A percentile compares a stretch with the other conserved stretches of the same genome.
phyloP scores from a whole-genome alignment of 2,329 filamentous ascomycete genomes.

The Alternaria arborescens region DNA sequence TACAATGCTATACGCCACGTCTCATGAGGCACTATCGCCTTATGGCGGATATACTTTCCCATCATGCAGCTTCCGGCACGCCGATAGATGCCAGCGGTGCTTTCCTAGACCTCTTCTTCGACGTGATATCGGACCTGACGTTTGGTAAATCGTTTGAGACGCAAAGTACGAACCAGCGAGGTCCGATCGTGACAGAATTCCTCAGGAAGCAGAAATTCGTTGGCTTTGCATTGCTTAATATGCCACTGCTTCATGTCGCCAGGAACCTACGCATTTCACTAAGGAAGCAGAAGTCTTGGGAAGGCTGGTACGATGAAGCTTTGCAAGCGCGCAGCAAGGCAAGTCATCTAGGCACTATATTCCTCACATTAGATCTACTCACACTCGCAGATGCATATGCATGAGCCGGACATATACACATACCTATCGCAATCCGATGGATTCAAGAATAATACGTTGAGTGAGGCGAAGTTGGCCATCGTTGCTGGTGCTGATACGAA shows the following conservation, averaged over 20 bases:
- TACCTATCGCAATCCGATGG: constrained; percentile 18
- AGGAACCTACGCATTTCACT: background rate
- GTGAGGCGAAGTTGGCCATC: constrained; percentile 24
- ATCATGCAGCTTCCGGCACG: no score
- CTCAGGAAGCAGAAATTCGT: no score
- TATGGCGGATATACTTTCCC: no score
- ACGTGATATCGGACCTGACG: no score
- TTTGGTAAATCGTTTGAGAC: no score
- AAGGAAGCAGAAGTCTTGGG: constrained; percentile 5
- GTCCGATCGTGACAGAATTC: no score
- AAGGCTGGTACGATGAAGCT: constrained; percentile 20
- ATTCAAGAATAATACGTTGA: constrained; percentile 9
- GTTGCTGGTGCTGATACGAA: constrained; percentile 60
- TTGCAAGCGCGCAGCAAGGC: constrained; percentile 19
- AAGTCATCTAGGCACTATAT: background rate
- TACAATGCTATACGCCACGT: no score
- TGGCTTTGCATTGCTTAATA: no score
- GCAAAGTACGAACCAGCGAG: no score
- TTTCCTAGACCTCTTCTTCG: no score
- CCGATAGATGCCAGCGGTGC: no score
- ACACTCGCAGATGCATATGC: constrained; percentile 11
- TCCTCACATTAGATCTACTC: background rate
- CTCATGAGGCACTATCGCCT: no score
- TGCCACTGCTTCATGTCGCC: background rate
- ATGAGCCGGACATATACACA: constrained; percentile 22